Evolutionary conservation across 352 stramenopile genomes (phyloP).

Genomic region (Phytophthora pseudosyringae): DNA sequence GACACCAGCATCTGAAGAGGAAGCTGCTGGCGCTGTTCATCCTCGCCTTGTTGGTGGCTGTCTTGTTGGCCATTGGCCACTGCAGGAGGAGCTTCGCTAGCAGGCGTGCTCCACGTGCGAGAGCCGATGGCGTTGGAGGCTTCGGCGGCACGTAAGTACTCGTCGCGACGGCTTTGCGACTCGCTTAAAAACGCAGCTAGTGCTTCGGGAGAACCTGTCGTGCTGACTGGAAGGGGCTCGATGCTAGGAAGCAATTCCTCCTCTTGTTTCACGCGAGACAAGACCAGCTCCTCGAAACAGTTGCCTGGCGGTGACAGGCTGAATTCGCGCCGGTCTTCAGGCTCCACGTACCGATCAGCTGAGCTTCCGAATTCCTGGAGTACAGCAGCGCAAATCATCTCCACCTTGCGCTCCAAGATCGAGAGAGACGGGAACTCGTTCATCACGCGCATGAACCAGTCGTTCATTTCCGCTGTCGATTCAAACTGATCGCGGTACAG

Average conservation of each 20-base stretch:
- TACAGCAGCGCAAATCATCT: slow-evolving; percentile 59
- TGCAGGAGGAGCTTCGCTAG: slow-evolving; percentile 11
- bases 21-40: slow-evolving; percentile 42
- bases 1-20: slow-evolving; percentile 77
- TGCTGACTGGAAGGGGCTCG: slow-evolving; percentile 8
- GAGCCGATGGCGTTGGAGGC: slow-evolving; percentile 34
- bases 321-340: slow-evolving; percentile 65
- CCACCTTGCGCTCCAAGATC: slow-evolving; percentile 76
- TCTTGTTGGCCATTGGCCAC: slow-evolving; percentile 13
- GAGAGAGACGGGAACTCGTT: slow-evolving; percentile 82
- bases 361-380: slow-evolving; percentile 21
- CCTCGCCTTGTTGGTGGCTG: slow-evolving; percentile 7
- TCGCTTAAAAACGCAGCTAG: slow-evolving; percentile 39
- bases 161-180: slow-evolving; percentile 48
- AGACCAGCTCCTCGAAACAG: slow-evolving; percentile 57
- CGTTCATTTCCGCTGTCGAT: slow-evolving; percentile 48
- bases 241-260: slow-evolving; percentile 45
- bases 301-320: slow-evolving; percentile 66
- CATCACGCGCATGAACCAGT: slow-evolving; percentile 67
- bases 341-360: slow-evolving; percentile 56
- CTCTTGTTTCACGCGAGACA: slow-evolving; percentile 43
- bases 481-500: slow-evolving; percentile 73
- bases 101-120: neutral
- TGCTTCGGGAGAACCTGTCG: slow-evolving; percentile 16
- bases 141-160: slow-evolving; percentile 49